phyloP scores from a whole-genome alignment of 108 stramenopile species.

The Discostella pseudostelligera region DNA sequence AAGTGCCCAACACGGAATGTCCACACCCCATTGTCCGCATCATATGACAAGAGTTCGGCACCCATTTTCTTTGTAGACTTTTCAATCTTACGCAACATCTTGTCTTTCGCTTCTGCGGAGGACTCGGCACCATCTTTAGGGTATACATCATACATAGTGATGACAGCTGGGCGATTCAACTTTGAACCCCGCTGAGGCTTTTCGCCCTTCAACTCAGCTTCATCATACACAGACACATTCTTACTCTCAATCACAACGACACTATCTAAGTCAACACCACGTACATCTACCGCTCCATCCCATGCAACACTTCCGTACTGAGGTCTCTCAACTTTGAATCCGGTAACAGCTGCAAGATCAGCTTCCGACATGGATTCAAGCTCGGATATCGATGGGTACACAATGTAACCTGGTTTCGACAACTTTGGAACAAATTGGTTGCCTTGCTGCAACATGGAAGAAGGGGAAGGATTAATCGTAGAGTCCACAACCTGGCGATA shows the following conservation, averaged over 20 bases:
- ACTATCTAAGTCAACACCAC: conserved; percentile 76
- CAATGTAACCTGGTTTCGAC: conserved; percentile 78
- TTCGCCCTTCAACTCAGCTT: conserved; percentile 63
- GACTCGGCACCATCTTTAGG: conserved; percentile 63
- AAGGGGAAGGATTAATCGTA: conserved; percentile 12
- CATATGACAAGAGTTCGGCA: conserved; percentile 82
- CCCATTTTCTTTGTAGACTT: conserved; percentile 70
- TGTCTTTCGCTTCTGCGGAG: conserved; percentile 53
- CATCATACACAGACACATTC: conserved; percentile 85
- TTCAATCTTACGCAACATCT: conserved; percentile 60
- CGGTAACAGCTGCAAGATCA: conserved; percentile 84
- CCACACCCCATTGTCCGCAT: conserved; percentile 79
- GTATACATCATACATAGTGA: conserved; percentile 75
- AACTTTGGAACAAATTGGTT: conserved; percentile 64
- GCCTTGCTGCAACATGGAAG: conserved; percentile 5
- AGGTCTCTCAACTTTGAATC: conserved; percentile 71
- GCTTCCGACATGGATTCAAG: conserved; percentile 73
- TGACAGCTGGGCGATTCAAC: conserved; percentile 87
- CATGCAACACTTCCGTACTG: conserved; percentile 88
- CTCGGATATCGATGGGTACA: conserved; percentile 65
- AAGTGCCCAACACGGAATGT: conserved; percentile 91
- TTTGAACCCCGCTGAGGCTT: conserved; percentile 85
- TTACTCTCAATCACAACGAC: conserved; percentile 78
- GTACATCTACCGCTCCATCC: conserved; percentile 92
- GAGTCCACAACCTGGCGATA: conserved; percentile 59